These are phyloP conservation scores for Trifolium pratense DNA, from an alignment of 306 rosid species.

Conservation along the genomic window DNA sequence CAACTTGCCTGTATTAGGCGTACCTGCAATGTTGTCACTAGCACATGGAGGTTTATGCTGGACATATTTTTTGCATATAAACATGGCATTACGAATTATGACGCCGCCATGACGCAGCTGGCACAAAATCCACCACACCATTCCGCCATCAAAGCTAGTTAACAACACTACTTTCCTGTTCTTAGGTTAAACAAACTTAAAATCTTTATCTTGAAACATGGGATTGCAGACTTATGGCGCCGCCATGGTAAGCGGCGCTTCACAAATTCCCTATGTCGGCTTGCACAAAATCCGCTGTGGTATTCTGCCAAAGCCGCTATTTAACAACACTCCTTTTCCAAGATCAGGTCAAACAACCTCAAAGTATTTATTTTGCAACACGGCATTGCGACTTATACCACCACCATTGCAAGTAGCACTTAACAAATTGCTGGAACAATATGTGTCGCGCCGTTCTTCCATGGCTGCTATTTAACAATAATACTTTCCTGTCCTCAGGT, in stretches of 20 bases:
- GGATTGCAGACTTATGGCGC: background rate
- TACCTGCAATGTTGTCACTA: background rate
- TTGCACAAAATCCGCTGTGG: background rate
- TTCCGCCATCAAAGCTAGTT: background rate
- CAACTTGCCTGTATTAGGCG: slow-evolving; percentile 4
- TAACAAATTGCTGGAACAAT: background rate
- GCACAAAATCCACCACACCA: too few relatives aligned
- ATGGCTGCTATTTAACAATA: background rate
- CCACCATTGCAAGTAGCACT: too few relatives aligned
- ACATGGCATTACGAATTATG: background rate
- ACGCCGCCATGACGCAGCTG: background rate
- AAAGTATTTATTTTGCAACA: too few relatives aligned
- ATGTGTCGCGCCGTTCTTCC: background rate
- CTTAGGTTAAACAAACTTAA: background rate
- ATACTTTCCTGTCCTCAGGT: background rate
- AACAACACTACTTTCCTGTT: background rate
- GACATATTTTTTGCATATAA: background rate
- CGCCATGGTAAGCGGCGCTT: background rate
- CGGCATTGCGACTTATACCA: too few relatives aligned
- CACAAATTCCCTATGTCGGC: background rate
- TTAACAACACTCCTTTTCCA: background rate
- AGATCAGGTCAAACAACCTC: background rate
- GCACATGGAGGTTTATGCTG: background rate
- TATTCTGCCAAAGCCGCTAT: background rate
- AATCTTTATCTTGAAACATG: background rate